Percentiles rank a stretch among this genome's conserved stretches.
Conservation (phyloP, 2,329 filamentous ascomycete genomes). For the Cercospora brassicicola region DNA sequence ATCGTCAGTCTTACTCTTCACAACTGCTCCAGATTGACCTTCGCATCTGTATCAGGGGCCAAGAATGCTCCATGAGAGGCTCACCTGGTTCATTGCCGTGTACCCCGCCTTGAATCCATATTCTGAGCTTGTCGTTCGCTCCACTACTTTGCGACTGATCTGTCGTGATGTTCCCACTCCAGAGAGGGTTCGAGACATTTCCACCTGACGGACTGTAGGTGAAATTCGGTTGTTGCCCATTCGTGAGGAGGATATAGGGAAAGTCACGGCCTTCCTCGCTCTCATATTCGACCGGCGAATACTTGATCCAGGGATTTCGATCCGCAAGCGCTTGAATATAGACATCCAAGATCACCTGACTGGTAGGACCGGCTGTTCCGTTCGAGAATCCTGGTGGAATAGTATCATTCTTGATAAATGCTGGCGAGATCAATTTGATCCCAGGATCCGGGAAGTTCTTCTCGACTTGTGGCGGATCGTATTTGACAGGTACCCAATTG, state of each 20-base stretch:
- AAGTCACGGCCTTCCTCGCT: slow-evolving; percentile 40
- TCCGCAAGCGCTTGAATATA: slow-evolving; percentile 36
- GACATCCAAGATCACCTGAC: slow-evolving; percentile 30
- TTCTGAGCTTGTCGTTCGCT: slow-evolving; percentile 35
- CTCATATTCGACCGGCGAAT: slow-evolving; percentile 33
- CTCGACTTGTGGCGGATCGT: slow-evolving; percentile 40
- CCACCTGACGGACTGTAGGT: slow-evolving; percentile 13
- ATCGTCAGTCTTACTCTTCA: background rate
- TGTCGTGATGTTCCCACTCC: background rate
- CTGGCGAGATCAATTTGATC: slow-evolving; percentile 37
- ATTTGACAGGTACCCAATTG: slow-evolving; percentile 34
- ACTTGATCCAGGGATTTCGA: slow-evolving; percentile 40
- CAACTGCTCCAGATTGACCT: background rate
- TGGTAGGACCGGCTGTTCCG: slow-evolving; percentile 39
- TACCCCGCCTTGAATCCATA: slow-evolving; percentile 42
- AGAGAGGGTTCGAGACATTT: slow-evolving; percentile 7
- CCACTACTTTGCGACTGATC: slow-evolving; percentile 6
- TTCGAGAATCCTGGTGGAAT: slow-evolving; percentile 35
- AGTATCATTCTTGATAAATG: slow-evolving; percentile 35
- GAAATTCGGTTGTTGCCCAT: slow-evolving; percentile 12
- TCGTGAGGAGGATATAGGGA: slow-evolving; percentile 35
- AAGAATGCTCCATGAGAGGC: background rate
- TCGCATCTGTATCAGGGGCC: background rate
- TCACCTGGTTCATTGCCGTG: slow-evolving; percentile 42
- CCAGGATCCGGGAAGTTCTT: slow-evolving; percentile 39